Conservation (phyloP, 305 asterid species). For the Ilex paraguariensis region DNA sequence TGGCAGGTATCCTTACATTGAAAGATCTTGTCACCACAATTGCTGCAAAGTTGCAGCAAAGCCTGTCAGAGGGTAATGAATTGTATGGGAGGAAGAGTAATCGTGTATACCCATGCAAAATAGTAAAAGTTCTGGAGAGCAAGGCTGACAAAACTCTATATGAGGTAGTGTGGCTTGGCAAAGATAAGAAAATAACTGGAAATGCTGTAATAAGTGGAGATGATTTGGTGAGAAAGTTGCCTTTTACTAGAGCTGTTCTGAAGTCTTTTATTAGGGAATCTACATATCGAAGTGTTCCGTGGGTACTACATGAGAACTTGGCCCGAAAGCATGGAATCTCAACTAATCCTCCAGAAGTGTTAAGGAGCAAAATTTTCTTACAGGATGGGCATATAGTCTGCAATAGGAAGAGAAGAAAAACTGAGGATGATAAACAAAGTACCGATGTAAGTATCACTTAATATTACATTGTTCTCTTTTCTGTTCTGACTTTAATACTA, state of each 20-base stretch:
- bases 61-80: constrained; percentile 61
- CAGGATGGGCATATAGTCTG: constrained; percentile 65
- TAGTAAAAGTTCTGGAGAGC: constrained; percentile 52
- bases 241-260: constrained; percentile 69
- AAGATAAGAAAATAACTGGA: constrained; percentile 43
- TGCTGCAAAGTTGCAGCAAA: constrained; percentile 72
- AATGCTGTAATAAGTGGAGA: constrained; percentile 48
- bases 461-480: constrained; percentile 15
- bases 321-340: constrained; percentile 76
- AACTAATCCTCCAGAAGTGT: constrained; percentile 53
- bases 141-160: constrained; percentile 39
- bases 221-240: constrained; percentile 55
- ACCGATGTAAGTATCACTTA: constrained; percentile 32
- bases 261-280: constrained; percentile 88
- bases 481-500: not conserved
- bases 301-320: constrained; percentile 86
- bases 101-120: constrained; percentile 56
- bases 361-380: constrained; percentile 39
- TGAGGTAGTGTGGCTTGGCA: constrained; percentile 76
- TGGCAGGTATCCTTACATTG: constrained; percentile 78
- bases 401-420: constrained; percentile 65
- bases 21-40: constrained; percentile 69
- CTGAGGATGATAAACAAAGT: constrained; percentile 40
- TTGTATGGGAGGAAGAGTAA: constrained; percentile 69
- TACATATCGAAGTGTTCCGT: constrained; percentile 71